Evolutionary conservation across 2,329 filamentous ascomycete genomes (phyloP).

Genomic region (Trichoderma semiorbis): DNA sequence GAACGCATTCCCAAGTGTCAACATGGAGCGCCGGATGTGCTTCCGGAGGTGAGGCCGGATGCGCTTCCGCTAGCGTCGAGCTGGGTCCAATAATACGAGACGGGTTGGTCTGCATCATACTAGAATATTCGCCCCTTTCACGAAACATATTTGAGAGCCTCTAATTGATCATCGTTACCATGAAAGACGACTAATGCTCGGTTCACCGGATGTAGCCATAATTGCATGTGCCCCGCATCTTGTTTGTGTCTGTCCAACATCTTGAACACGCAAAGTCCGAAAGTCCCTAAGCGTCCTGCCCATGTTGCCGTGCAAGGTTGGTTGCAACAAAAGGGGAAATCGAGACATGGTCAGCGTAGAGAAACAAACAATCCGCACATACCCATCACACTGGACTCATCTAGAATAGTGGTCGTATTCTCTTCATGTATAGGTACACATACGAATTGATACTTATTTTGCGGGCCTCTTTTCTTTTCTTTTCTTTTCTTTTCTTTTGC

Average conservation of each 20-base stretch:
- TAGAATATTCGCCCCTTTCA: neutral
- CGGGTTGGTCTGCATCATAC: neutral
- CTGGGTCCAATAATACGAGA: neutral
- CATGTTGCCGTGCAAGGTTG: neutral
- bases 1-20: neutral
- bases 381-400: neutral
- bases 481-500: too few relatives aligned
- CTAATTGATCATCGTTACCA: neutral
- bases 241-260: neutral
- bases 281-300: neutral
- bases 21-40: neutral
- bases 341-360: neutral
- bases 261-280: neutral
- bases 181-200: neutral
- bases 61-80: neutral
- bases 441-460: neutral
- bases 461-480: too few relatives aligned
- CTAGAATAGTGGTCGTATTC: neutral
- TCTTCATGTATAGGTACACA: neutral
- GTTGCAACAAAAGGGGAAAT: neutral
- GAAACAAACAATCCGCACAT: neutral
- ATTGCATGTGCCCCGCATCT: neutral
- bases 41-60: neutral
- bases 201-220: neutral
- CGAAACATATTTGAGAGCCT: neutral